Base-by-base conservation (phyloP, 768 basidiomycete genomes). In the Dentipellis sp. region DNA sequence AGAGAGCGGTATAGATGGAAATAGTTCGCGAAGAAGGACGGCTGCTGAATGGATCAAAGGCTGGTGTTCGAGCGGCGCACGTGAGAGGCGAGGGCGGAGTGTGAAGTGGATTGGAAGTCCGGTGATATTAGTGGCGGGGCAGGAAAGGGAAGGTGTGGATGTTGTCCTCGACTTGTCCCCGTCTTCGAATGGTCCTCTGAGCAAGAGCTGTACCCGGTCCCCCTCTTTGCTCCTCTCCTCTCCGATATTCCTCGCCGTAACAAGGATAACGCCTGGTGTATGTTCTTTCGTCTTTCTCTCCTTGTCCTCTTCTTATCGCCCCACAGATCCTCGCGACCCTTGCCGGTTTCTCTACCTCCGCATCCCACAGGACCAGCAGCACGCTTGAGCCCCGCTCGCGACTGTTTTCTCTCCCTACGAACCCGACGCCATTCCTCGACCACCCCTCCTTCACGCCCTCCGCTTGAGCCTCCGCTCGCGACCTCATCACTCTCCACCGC, bases 271-370 rank as follows among this genome's bases (percentile, higher is more conserved):
- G 76, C 76, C 72, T 78, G 76, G 74, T 57, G 76, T 78, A 55
- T 17, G 73, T 64, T 22, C 19, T 42, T 23, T 9, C 16, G 49
- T 39, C 7, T 36, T 58, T 40, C 29, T 36, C 50, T 51, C 23
- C 37, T 10, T 29, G 38, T n/a, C 29, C 19, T 47, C 36, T 34
- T 42, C 56, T 50, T 50, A 47, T 37, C 53, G 48, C 56, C 34
- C n/a, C 23, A 42, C 65, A 89, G 85, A 81, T 80, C 56, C 89
- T 91, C 88, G 88, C 88, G 88, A 91, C 89, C 89, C 90, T 91
- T 91, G 84, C 78, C 86, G 87, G 86, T 83, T 74, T 79, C 86
- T 71, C 73, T 71, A 62, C 63, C 66, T 80, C 86, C 78, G 72
- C 71, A 53, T 59, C 68, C 69, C 69, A 70, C 71, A 68, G 66